Percentiles rank a stretch among this genome's conserved stretches.
Evolutionary conservation across 2,329 filamentous ascomycete genomes (phyloP).

Genomic region (Cladophialophora yegresii): DNA sequence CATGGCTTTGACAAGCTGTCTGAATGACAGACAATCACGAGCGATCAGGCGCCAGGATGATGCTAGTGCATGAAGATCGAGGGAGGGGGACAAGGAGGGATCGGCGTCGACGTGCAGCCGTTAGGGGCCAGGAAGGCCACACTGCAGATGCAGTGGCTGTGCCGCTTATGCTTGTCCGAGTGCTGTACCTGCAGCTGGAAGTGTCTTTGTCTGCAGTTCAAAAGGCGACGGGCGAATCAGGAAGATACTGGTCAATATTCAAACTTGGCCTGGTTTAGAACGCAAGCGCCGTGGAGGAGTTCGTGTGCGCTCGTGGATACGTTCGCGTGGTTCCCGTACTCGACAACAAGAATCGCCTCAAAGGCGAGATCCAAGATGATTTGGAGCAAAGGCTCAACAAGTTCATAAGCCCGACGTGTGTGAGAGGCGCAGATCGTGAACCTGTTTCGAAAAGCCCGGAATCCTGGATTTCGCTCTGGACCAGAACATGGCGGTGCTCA

Average conservation of each 20-base stretch:
- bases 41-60: constrained; percentile 16
- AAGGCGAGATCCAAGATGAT: neutral
- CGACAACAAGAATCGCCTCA: neutral
- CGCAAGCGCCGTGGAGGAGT: constrained; percentile 11
- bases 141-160: constrained; percentile 28
- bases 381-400: neutral
- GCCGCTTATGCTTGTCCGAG: constrained; percentile 16
- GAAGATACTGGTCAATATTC: constrained; percentile 18
- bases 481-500: constrained; percentile 31
- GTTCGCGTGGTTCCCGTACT: constrained; percentile 16
- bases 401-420: neutral
- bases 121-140: constrained; percentile 21
- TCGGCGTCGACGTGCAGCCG: constrained; percentile 10
- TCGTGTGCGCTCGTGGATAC: neutral
- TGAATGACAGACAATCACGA: neutral
- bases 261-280: constrained; percentile 25
- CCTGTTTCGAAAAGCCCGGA: constrained; percentile 10
- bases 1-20: constrained; percentile 21
- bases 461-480: constrained; percentile 20
- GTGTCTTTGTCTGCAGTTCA: constrained; percentile 18
- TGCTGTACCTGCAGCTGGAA: constrained; percentile 28
- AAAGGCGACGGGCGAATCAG: constrained; percentile 26
- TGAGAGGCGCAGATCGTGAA: neutral
- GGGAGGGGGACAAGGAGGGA: constrained; percentile 1
- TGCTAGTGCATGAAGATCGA: constrained; percentile 17